Evolutionary conservation across 805 yeast species (phyloP), one percentile per base, ranked within the genome.

Genomic region (Sungouiozyma intestinalis): DNA sequence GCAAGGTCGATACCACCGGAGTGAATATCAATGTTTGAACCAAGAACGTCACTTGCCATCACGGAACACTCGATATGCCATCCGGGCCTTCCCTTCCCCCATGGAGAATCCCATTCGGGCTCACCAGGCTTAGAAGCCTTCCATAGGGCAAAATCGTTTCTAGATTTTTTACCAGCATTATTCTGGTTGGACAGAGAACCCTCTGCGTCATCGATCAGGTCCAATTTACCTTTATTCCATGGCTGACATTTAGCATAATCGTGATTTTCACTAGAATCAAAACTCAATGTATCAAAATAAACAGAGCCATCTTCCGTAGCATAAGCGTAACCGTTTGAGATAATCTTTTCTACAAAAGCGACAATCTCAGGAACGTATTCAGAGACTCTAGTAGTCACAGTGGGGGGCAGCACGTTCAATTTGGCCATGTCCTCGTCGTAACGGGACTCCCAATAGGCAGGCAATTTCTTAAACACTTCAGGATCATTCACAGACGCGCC

Each of bases 1-100:
- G 97, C 96, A 56, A 92, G 73, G 66, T 92, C 98, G 42, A 92
- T 78, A 50, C 98, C 98, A 45, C 98, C 98, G 15, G 95, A 80
- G 61, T 92, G 98, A 51, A 92, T 85, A 63, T 92, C 98, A 73
- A 92, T 83, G 45, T 72, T 71, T 16, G 74, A 64, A 3, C 97
- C 97, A 33, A 84, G 72, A 38, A 88, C 73, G 51, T 87, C 94
- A 40, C 87, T 74, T 1, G 97, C 97, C 98, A 92, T 92, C 16
- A 92, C 98, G 7, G 97, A 87, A 73, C 98, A 92, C 66, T 92
- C 98, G 62, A 92, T 92, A 62, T 92, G 98, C 98, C 98, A 92
- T 3, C 98, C 98, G 13, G 98, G 98, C 62, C 98, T 81, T 41
- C 98, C 98, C 45, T 71, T 71, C 19, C 98, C 98, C 97, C 97